phyloP scores from a whole-genome alignment of 2,329 filamentous ascomycete species.

The Penicillium paneum region DNA sequence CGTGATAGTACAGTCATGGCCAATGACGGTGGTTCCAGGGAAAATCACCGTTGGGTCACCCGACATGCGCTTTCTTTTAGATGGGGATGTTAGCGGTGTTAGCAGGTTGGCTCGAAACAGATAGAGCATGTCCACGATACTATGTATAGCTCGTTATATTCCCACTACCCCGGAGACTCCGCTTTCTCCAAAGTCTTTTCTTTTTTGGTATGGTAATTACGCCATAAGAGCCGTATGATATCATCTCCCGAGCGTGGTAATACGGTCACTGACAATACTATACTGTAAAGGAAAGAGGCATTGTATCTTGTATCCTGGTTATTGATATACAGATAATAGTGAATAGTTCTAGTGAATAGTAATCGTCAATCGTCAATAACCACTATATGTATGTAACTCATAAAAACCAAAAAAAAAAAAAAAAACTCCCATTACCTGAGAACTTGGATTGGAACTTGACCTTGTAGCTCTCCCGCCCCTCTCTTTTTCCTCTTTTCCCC shows the following conservation, averaged over 20 bases:
- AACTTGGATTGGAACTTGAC: slow-evolving; percentile 7
- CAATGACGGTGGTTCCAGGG: slow-evolving; percentile 31
- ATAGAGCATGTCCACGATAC: background rate
- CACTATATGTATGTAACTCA: background rate
- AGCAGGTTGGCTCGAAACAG: background rate
- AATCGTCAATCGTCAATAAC: background rate
- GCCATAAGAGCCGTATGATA: slow-evolving; percentile 6
- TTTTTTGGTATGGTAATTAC: slow-evolving; percentile 2
- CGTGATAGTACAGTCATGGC: slow-evolving; percentile 15
- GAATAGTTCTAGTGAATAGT: too few relatives aligned
- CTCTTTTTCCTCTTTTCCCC: slow-evolving; percentile 17
- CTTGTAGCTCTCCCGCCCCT: slow-evolving; percentile 17
- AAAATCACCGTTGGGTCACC: slow-evolving; percentile 42
- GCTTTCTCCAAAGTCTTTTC: slow-evolving; percentile 6
- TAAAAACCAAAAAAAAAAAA: background rate
- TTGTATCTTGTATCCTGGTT: too few relatives aligned
- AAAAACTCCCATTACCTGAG: background rate
- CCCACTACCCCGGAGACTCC: slow-evolving; percentile 8
- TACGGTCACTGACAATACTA: slow-evolving; percentile 4
- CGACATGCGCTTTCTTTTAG: slow-evolving; percentile 24
- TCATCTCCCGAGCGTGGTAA: slow-evolving; percentile 8
- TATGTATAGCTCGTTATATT: slow-evolving; percentile 3
- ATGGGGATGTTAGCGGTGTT: background rate
- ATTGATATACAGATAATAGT: too few relatives aligned
- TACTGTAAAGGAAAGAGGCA: background rate